Evolutionary conservation across 257 asterid genomes (phyloP).

Genomic region (Solanum clarkiae): DNA sequence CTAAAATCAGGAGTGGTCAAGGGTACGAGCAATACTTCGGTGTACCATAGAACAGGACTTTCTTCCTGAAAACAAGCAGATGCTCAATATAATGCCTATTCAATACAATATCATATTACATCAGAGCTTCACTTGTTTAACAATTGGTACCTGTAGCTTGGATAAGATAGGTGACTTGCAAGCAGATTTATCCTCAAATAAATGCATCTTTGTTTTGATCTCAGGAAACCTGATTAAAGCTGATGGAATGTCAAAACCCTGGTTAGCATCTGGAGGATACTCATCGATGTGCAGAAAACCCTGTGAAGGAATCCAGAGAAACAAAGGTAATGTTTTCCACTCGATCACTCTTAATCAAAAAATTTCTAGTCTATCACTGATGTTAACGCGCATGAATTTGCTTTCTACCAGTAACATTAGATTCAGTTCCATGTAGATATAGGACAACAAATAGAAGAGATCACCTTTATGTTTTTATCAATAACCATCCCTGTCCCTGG

Average conservation of each 20-base stretch:
- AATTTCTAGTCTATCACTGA: background rate
- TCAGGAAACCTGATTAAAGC: constrained; percentile 59
- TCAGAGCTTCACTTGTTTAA: background rate
- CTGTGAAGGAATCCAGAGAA: constrained; percentile 22
- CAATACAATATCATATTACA: background rate
- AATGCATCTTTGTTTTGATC: constrained; percentile 41
- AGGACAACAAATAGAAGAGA: background rate
- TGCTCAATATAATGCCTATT: constrained; percentile 1
- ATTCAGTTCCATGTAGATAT: background rate
- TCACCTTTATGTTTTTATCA: background rate
- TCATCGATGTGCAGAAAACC: constrained; percentile 96
- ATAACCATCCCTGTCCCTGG: background rate
- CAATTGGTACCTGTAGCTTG: constrained; percentile 53
- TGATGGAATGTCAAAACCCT: constrained; percentile 97
- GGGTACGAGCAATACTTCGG: constrained; percentile 92
- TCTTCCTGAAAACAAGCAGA: constrained; percentile 34
- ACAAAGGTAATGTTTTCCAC: background rate
- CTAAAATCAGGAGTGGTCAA: constrained; percentile 99
- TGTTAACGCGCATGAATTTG: background rate
- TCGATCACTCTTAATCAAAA: background rate
- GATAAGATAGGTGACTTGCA: constrained; percentile 44
- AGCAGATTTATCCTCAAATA: constrained; percentile 27
- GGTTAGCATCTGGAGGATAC: constrained; percentile 98
- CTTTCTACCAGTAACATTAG: background rate
- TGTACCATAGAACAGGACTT: constrained; percentile 54